Evolutionary conservation across 1,284 basidiomycete species (phyloP), one percentile per base, ranked within the genome.

Genomic region (Pholiota adiposa): DNA sequence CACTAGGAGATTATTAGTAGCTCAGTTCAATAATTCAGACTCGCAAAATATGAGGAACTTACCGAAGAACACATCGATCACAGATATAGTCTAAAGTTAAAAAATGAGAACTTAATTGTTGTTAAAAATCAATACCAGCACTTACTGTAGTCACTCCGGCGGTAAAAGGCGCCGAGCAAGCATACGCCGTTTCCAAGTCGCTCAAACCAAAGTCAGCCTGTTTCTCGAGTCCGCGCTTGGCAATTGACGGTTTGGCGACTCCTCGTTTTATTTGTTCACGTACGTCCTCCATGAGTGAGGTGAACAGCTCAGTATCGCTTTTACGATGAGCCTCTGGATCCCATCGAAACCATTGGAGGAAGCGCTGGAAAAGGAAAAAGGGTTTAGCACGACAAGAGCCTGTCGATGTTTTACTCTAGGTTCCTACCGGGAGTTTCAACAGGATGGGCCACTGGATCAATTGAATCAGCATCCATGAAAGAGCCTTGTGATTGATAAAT

Each of bases 331-430:
- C 56, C 33, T 73, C 71, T 12, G 71, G 67, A 33, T 69, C 72
- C 11, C 54, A 58, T 4, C 73, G 65, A 58, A 73, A 74, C 73
- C 73, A 73, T 63, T 74, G 73, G 2, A 74, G 62, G 19, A 63
- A 66, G 23, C 65, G 66, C 71, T 74, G 43, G 14, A 27, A 16
- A 54, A n/a, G 12, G 5, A 19, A 16, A 27, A 23, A 9, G 58
- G 11, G 29, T 31, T 31, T 5, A 5, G 11, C 11, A 31, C 29
- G 11, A 5, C 29, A 4, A 11, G 29, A n/a, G n/a, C n/a, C n/a
- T n/a, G n/a, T n/a, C n/a, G n/a, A n/a, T n/a, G n/a, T n/a, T n/a
- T 31, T 31, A 31, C 29, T 31, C 29, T 5, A 31, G 29, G 29
- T 11, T 21, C 67, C 14, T 60, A 72, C 72, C 14, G 72, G 72